These are phyloP conservation scores for Wilcoxina mikolae DNA, from an alignment of 495 filamentous ascomycete species.

Conservation along the genomic window DNA sequence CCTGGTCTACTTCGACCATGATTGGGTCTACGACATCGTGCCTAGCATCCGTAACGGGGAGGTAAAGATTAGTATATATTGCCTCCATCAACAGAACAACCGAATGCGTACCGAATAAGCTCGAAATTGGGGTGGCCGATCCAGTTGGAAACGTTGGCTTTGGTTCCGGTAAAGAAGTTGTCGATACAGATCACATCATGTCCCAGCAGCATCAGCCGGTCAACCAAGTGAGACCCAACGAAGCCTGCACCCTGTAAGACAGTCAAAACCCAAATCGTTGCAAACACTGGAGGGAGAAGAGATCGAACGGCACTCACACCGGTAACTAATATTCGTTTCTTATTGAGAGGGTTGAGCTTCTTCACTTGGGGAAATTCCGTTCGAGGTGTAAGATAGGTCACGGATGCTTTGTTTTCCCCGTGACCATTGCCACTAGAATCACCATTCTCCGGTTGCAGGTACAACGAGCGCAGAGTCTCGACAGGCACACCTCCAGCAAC, in stretches of 20 bases:
- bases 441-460: too few relatives aligned
- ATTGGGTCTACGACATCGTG: constrained; percentile 29
- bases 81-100: neutral
- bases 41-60: constrained; percentile 2
- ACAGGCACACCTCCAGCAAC: constrained; percentile 7
- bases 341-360: constrained; percentile 13
- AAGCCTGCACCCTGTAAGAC: constrained; percentile 26
- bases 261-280: neutral
- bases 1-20: constrained; percentile 26
- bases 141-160: constrained; percentile 24
- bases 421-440: too few relatives aligned
- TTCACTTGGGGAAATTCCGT: constrained; percentile 16
- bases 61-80: neutral
- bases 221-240: constrained; percentile 28
- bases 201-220: constrained; percentile 27
- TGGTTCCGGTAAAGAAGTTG: constrained; percentile 27
- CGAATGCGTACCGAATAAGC: constrained; percentile 24
- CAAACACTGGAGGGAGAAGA: neutral
- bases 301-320: constrained; percentile 17
- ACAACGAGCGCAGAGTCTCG: constrained; percentile 16
- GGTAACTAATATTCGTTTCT: constrained; percentile 26
- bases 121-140: constrained; percentile 26
- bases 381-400: constrained; percentile 9
- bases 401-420: too few relatives aligned
- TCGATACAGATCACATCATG: constrained; percentile 28